phyloP scores from a whole-genome alignment of 1,284 basidiomycete species.

The Trametes sp. region DNA sequence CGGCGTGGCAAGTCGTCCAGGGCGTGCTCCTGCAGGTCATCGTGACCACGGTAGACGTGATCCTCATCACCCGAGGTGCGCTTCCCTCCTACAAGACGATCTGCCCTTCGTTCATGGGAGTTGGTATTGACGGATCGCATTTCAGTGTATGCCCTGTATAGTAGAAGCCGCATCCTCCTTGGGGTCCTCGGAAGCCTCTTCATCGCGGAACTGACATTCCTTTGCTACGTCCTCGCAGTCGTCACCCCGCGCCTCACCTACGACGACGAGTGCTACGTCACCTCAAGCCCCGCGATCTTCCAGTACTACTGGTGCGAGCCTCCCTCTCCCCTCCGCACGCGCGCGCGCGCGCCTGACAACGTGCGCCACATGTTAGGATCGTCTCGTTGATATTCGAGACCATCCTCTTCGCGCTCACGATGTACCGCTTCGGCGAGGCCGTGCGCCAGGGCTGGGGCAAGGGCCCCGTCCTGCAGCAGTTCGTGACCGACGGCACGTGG shows the following conservation, averaged over 20 bases:
- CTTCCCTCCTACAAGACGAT: too few relatives aligned
- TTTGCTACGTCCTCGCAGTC: constrained; percentile 35
- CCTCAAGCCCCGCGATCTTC: constrained; percentile 34
- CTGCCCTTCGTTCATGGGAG: not conserved
- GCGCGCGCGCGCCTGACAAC: not conserved
- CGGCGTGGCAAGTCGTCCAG: constrained; percentile 36
- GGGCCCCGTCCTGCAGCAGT: constrained; percentile 36
- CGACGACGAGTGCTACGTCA: constrained; percentile 38
- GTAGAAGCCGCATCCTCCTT: constrained; percentile 27
- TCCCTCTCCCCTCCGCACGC: not conserved
- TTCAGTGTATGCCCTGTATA: constrained; percentile 36
- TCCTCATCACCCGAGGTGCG: constrained; percentile 36
- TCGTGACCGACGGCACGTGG: constrained; percentile 41
- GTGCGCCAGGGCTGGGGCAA: constrained; percentile 35
- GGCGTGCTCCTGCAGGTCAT: constrained; percentile 35
- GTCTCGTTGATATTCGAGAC: constrained; percentile 38
- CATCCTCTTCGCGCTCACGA: constrained; percentile 37
- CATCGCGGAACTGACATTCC: constrained; percentile 28
- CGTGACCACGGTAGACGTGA: constrained; percentile 37
- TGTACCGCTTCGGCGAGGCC: constrained; percentile 34
- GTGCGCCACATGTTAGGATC: constrained; percentile 27
- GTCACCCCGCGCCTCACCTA: constrained; percentile 33
- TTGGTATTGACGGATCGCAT: not conserved
- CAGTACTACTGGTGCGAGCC: constrained; percentile 38
- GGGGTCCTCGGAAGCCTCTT: constrained; percentile 29